Percentiles rank a stretch among this genome's conserved stretches.
phyloP scores from a whole-genome alignment of 2,329 filamentous ascomycete species.

The Alternaria novae-zelandiae region DNA sequence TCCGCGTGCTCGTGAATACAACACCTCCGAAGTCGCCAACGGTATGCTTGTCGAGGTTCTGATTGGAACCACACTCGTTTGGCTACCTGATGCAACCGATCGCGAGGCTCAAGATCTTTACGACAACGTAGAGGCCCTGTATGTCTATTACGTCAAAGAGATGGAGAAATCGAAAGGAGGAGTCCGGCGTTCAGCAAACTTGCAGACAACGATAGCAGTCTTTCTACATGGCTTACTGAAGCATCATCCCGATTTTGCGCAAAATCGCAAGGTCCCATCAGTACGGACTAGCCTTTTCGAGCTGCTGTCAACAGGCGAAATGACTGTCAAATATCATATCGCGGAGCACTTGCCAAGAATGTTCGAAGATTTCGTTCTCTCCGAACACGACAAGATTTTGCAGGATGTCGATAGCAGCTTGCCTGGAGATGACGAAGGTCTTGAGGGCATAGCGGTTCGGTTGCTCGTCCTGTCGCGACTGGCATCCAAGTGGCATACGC shows the following conservation, averaged over 20 bases:
- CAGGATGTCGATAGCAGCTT: conserved; percentile 81
- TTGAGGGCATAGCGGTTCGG: conserved; percentile 85
- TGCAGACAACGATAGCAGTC: conserved; percentile 70
- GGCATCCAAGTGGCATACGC: conserved; percentile 82
- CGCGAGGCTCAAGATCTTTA: conserved; percentile 54
- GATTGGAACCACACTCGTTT: conserved; percentile 36
- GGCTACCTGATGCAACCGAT: conserved; percentile 31
- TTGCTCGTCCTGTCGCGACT: conserved; percentile 77
- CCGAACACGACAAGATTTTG: conserved; percentile 82
- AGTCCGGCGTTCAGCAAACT: conserved; percentile 68
- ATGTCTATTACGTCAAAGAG: conserved; percentile 74
- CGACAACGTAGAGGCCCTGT: conserved; percentile 75
- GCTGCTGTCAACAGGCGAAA: conserved; percentile 70
- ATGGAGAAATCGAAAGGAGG: conserved; percentile 65
- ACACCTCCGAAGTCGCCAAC: conserved; percentile 48
- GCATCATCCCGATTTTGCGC: conserved; percentile 70
- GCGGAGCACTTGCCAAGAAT: conserved; percentile 72
- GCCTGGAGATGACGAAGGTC: conserved; percentile 72
- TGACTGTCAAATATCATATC: conserved; percentile 78
- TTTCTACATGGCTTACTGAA: conserved; percentile 75
- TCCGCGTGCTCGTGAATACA: conserved; percentile 44
- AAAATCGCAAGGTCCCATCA: conserved; percentile 64
- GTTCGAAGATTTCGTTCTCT: conserved; percentile 82
- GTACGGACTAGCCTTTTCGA: conserved; percentile 75
- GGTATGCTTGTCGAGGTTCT: conserved; percentile 44